A percentile compares a stretch with the other conserved stretches of the same genome.
Evolutionary conservation across 2,329 filamentous ascomycete species (phyloP).

Genomic region (Fusarium verrucosum): DNA sequence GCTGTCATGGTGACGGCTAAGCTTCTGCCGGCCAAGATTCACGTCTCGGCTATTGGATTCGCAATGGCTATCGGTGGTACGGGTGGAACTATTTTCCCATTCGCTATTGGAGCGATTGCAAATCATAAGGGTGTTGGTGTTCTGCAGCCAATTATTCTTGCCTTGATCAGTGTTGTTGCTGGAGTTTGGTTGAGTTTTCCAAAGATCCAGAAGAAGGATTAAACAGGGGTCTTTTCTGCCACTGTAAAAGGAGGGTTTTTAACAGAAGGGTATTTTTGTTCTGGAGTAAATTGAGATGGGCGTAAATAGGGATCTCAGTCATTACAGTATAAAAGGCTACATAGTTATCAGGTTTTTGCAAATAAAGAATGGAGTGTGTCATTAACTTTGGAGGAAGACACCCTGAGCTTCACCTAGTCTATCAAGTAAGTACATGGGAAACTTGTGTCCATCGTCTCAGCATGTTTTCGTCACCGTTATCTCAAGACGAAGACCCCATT

Average conservation of each 20-base stretch:
- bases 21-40: constrained; percentile 73
- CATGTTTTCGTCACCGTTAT: too few species aligned
- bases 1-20: constrained; percentile 76
- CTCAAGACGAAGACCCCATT: too few species aligned
- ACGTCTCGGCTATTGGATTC: constrained; percentile 78
- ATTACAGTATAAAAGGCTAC: neutral
- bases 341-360: too few species aligned
- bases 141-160: constrained; percentile 61
- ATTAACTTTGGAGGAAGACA: too few species aligned
- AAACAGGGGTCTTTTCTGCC: neutral
- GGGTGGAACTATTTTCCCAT: constrained; percentile 70
- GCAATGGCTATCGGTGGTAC: constrained; percentile 76
- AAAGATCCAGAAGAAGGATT: constrained; percentile 47
- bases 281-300: neutral
- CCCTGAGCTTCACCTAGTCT: too few species aligned
- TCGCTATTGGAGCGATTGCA: constrained; percentile 71
- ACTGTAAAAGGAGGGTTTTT: neutral
- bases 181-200: constrained; percentile 52
- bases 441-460: too few species aligned
- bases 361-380: too few species aligned
- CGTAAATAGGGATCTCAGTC: neutral
- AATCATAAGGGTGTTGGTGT: constrained; percentile 58
- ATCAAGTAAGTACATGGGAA: too few species aligned
- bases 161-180: constrained; percentile 51
- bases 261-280: neutral